Evolutionary conservation across 345 rosid species (phyloP).

Genomic region (Salix viminalis): DNA sequence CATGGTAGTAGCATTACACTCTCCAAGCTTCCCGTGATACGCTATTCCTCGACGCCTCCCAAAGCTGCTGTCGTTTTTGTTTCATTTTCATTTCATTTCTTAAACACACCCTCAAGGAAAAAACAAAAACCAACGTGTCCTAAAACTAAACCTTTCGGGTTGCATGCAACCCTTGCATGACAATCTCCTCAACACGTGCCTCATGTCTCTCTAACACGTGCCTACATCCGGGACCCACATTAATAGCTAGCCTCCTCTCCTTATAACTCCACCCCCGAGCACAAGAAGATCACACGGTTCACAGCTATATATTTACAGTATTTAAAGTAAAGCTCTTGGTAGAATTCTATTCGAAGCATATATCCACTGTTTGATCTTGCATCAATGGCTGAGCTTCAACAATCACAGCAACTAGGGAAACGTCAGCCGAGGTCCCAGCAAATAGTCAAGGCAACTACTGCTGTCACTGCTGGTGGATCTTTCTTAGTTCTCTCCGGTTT

Average conservation of each 20-base stretch:
- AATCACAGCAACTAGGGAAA: conserved; percentile 2
- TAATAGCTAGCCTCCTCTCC: not conserved
- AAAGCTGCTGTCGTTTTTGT: not conserved
- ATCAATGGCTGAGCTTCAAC: conserved; percentile 44
- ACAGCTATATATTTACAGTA: not conserved
- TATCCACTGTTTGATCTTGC: not conserved
- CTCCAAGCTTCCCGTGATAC: too few species aligned
- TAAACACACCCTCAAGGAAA: not conserved
- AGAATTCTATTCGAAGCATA: too few species aligned
- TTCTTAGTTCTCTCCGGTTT: conserved; percentile 70
- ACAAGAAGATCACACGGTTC: too few species aligned
- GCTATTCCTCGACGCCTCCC: not conserved
- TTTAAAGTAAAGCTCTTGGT: not conserved
- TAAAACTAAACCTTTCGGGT: not conserved
- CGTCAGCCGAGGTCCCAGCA: conserved; percentile 42
- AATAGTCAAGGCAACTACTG: conserved; percentile 76
- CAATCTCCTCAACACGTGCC: conserved; percentile 42
- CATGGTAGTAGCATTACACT: too few species aligned
- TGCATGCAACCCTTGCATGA: conserved; percentile 51
- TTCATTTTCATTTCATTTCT: not conserved
- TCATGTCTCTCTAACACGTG: conserved; percentile 20
- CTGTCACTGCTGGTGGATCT: conserved; percentile 74
- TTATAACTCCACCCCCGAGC: conserved; percentile 10
- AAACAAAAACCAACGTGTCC: conserved; percentile 40
- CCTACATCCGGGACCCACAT: conserved; percentile 3